Evolutionary conservation across 1,139 yeast genomes (phyloP).

Genomic region (Wickerhamomyces sp.): DNA sequence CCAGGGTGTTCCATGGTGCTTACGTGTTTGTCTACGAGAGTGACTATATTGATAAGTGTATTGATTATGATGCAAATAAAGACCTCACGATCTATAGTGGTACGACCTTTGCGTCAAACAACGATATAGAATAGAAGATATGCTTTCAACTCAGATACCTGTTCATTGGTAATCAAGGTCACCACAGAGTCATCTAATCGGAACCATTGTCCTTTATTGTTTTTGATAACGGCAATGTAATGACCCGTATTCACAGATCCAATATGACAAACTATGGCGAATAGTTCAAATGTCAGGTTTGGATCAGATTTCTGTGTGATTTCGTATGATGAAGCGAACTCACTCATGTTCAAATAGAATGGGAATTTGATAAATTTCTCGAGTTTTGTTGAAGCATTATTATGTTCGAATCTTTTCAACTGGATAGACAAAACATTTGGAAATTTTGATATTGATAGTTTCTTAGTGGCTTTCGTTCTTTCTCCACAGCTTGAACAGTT

Average conservation of each 20-base stretch:
- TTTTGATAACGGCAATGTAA: conserved; percentile 75
- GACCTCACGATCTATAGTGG: not conserved
- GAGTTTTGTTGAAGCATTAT: conserved; percentile 56
- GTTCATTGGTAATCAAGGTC: conserved; percentile 56
- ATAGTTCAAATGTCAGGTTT: conserved; percentile 61
- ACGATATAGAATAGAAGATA: conserved; percentile 76
- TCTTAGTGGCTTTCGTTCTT: conserved; percentile 64
- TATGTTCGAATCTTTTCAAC: conserved; percentile 81
- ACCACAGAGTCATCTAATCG: conserved; percentile 88
- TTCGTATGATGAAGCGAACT: conserved; percentile 40
- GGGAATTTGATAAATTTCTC: conserved; percentile 76
- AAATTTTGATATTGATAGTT: conserved; percentile 57
- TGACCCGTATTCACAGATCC: conserved; percentile 96
- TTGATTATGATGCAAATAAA: not conserved
- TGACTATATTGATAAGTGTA: no score
- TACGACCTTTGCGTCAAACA: conserved; percentile 28
- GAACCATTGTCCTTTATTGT: conserved; percentile 73
- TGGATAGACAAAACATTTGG: conserved; percentile 84
- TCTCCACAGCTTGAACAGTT: conserved; percentile 62
- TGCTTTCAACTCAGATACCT: conserved; percentile 67
- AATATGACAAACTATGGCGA: conserved; percentile 81
- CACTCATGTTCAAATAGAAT: conserved; percentile 60
- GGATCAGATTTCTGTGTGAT: conserved; percentile 23
- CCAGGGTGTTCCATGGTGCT: no score
- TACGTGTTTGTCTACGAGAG: no score